Evolutionary conservation across 345 rosid species (phyloP), one percentile per base, ranked within the genome.

Genomic region (Cardamine resedifolia): DNA sequence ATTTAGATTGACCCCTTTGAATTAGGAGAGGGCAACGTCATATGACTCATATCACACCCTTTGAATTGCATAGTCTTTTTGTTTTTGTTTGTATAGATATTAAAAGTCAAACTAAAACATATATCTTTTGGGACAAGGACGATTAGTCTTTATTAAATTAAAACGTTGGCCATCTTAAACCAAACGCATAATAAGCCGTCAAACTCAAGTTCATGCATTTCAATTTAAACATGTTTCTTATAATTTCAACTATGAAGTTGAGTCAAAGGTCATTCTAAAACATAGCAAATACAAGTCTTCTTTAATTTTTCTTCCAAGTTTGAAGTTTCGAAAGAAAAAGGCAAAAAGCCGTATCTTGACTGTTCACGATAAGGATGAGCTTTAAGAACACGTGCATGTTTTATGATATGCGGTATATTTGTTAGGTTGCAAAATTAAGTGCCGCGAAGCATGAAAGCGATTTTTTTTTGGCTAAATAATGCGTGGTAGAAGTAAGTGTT

Each of bases 181-280:
- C 62, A 59, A 67, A 58, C 68, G 39, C 68, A 67, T 49, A 59
- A 67, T 23, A 3, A 74, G 78, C 78, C 63, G 56, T 68, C 73
- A 24, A 41, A 9, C 31, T 0, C 23, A 67, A 43, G 73, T 75
- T 75, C 78, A 75, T 68, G 78, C 68, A 67, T 75, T 49, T 59
- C 44, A 21, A 60, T 51, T 38, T 36, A 48, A 33, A 66, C 71
- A 58, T 49, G 72, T 74, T 38, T 48, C 21, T 31, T 36, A 7
- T 65, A 12, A 9, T 8, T 2, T 57, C 10, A 38, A 48, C 66
- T 23, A 48, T 48, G 12, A 20, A 49, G 34, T 7, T 39, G 60
- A 67, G 72, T 65, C 77, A 66, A 73, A 64, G 59, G 72, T 18
- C 65, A 73, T 57, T 6, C 51, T 47, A 34, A 65, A 49, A 74